These are phyloP conservation scores for Komagataea norvegica DNA, from an alignment of 1,139 yeast genomes.

Conservation along the genomic window DNA sequence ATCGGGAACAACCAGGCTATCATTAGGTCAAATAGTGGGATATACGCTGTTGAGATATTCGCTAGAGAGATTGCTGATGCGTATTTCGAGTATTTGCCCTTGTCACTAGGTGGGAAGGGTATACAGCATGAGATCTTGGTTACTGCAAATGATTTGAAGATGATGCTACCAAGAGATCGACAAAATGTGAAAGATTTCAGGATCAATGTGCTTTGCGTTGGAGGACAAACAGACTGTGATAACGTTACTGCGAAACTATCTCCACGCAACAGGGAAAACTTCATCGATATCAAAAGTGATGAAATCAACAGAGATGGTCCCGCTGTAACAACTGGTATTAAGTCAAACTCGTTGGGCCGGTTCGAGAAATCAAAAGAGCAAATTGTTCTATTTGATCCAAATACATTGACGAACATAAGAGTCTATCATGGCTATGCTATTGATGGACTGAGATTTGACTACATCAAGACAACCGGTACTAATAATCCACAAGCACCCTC, in stretches of 20 bases:
- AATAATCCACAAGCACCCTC: no score
- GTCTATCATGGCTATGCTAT: conserved; percentile 70
- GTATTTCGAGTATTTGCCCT: conserved; percentile 57
- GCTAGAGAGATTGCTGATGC: conserved; percentile 63
- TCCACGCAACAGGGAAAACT: conserved; percentile 11
- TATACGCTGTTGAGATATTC: conserved; percentile 62
- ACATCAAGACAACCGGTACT: not conserved
- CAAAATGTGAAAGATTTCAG: conserved; percentile 37
- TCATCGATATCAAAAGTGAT: conserved; percentile 28
- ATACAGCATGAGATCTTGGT: conserved; percentile 49
- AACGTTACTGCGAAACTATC: conserved; percentile 26
- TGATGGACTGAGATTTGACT: conserved; percentile 57
- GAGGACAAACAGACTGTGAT: conserved; percentile 34
- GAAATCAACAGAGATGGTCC: conserved; percentile 36
- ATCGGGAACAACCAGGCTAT: conserved; percentile 43
- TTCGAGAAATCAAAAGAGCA: conserved; percentile 23
- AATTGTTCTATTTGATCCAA: conserved; percentile 23
- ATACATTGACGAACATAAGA: conserved; percentile 43
- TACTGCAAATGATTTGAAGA: conserved; percentile 42
- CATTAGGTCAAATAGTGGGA: conserved; percentile 56
- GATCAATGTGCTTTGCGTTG: conserved; percentile 46
- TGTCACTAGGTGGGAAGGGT: conserved; percentile 53
- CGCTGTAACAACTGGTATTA: conserved; percentile 43
- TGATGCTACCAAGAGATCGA: conserved; percentile 38
- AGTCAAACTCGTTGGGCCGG: conserved; percentile 43